These are phyloP conservation scores for Coniochaeta sp. DNA, from an alignment of 2,329 filamentous ascomycete genomes.

Conservation along the genomic window DNA sequence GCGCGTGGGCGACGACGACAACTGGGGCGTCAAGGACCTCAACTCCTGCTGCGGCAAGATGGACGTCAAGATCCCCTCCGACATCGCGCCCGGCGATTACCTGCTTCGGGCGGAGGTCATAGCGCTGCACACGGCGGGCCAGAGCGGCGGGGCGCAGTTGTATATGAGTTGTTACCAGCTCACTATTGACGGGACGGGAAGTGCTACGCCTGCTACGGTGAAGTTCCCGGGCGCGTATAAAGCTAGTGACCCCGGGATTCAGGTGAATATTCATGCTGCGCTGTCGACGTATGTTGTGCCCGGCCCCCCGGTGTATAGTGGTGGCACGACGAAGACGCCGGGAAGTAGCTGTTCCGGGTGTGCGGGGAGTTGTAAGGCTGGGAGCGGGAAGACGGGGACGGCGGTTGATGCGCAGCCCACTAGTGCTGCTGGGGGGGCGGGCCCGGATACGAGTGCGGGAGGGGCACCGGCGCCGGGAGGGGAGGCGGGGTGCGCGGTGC, in stretches of 20 bases:
- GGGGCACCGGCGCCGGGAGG: background rate
- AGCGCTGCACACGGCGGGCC: conserved; percentile 36
- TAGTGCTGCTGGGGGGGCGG: conserved; percentile 12
- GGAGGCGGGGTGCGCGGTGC: conserved; percentile 9
- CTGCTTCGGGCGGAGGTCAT: conserved; percentile 42
- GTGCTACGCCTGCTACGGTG: conserved; percentile 22
- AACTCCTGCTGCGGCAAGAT: conserved; percentile 33
- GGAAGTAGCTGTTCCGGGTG: conserved; percentile 33
- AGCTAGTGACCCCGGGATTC: conserved; percentile 36
- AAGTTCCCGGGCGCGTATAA: conserved; percentile 37
- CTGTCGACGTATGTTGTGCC: conserved; percentile 33
- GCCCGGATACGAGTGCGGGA: background rate
- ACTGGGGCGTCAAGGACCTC: conserved; percentile 37
- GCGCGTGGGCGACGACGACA: conserved; percentile 32
- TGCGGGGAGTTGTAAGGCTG: conserved; percentile 30
- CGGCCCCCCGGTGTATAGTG: conserved; percentile 32
- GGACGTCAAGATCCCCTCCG: conserved; percentile 26
- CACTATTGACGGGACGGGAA: conserved; percentile 21
- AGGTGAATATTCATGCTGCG: conserved; percentile 38
- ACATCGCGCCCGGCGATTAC: conserved; percentile 29
- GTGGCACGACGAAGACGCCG: conserved; percentile 31
- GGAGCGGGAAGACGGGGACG: conserved; percentile 12
- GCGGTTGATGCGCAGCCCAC: conserved; percentile 21
- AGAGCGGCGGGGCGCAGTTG: conserved; percentile 25
- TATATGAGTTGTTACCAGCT: conserved; percentile 33